Conservation (phyloP, 768 basidiomycete genomes). For the Phanerochaete sordida region DNA sequence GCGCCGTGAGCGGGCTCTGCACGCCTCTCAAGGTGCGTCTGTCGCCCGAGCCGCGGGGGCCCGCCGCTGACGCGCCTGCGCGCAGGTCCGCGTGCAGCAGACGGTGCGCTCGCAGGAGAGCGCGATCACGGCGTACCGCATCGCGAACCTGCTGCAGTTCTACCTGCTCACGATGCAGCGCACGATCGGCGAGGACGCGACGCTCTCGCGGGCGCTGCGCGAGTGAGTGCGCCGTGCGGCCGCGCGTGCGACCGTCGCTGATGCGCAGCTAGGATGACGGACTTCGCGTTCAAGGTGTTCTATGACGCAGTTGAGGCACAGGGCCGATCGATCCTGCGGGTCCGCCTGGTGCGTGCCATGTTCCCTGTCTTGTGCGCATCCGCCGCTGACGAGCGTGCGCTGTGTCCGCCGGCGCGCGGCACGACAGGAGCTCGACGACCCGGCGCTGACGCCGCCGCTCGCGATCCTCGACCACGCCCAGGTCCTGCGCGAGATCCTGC, state of each 20-base stretch:
- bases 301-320: constrained; percentile 85
- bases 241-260: background rate
- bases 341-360: constrained; percentile 45
- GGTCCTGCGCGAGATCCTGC: constrained; percentile 84
- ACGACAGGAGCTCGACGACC: constrained; percentile 71
- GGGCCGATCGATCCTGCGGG: constrained; percentile 58
- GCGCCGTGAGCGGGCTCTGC: constrained; percentile 77
- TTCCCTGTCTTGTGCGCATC: too few species aligned
- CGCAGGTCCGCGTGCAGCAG: constrained; percentile 84
- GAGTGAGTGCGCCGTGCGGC: constrained; percentile 47
- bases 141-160: constrained; percentile 93
- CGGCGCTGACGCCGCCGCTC: constrained; percentile 68
- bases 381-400: too few species aligned
- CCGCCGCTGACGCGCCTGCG: constrained; percentile 76
- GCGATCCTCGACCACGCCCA: constrained; percentile 79
- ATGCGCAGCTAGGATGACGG: constrained; percentile 62
- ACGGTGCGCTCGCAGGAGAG: constrained; percentile 93
- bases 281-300: constrained; percentile 78
- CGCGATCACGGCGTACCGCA: constrained; percentile 86
- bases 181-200: constrained; percentile 82
- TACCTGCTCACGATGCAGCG: constrained; percentile 90
- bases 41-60: constrained; percentile 59
- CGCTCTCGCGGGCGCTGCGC: constrained; percentile 69
- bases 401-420: too few species aligned
- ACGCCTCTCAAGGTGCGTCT: constrained; percentile 76